Percentiles rank a stretch among this genome's conserved stretches.
These are phyloP conservation scores for Kwoniella dejecticola DNA, from an alignment of 768 basidiomycete genomes.

Conservation along the genomic window DNA sequence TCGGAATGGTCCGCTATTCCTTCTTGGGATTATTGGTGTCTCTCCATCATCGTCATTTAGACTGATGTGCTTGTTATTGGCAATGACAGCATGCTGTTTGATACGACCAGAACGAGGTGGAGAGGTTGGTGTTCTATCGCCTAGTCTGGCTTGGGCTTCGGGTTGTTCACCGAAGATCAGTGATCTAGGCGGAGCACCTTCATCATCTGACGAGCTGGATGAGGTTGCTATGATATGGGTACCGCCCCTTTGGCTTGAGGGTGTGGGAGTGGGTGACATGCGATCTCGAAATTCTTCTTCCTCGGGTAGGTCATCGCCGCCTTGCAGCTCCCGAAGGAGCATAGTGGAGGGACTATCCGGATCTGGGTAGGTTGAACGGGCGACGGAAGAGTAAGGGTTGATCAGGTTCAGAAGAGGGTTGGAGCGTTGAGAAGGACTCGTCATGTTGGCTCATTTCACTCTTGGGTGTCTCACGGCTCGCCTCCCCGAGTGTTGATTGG, in stretches of 20 bases:
- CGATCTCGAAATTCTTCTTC: conserved; percentile 4
- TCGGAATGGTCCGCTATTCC: conserved; percentile 30
- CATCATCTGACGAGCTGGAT: conserved; percentile 32
- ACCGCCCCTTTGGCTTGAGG: conserved; percentile 2
- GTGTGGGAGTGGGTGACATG: conserved; percentile 35
- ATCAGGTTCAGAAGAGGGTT: conserved; percentile 32
- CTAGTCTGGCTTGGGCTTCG: conserved; percentile 2
- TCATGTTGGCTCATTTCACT: conserved; percentile 18
- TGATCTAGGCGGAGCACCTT: conserved; percentile 27
- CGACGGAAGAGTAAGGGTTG: conserved; percentile 42
- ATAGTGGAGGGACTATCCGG: conserved; percentile 47
- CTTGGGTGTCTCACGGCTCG: no score
- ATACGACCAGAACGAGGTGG: not conserved
- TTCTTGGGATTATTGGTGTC: conserved; percentile 1
- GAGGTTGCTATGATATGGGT: conserved; percentile 25
- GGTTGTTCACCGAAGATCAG: conserved; percentile 33
- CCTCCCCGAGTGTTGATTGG: conserved; percentile 1
- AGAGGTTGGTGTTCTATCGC: conserved; percentile 23
- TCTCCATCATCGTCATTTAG: not conserved
- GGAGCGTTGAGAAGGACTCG: conserved; percentile 15
- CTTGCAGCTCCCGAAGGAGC: conserved; percentile 45
- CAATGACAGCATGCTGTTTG: not conserved
- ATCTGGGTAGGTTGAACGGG: conserved; percentile 32
- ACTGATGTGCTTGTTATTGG: no score
- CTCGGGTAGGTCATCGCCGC: conserved; percentile 18